phyloP scores from a whole-genome alignment of 2,329 filamentous ascomycete species.

The Paecilomyces niveus region DNA sequence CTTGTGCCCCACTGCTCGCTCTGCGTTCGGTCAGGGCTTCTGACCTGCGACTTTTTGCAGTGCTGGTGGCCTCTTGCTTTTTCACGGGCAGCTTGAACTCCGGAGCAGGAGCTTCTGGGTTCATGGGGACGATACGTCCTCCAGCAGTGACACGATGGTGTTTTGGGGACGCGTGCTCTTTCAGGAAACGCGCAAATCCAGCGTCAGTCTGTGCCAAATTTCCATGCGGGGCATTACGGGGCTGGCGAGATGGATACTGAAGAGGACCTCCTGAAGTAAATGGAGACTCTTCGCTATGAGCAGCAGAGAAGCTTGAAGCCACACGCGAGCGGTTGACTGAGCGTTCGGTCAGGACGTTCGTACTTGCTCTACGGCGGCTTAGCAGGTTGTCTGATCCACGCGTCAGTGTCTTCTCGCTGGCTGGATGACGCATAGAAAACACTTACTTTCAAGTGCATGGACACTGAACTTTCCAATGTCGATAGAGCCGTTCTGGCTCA shows the following conservation, averaged over 20 bases:
- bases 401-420: neutral
- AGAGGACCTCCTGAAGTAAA: constrained; percentile 9
- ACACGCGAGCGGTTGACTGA: constrained; percentile 17
- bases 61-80: constrained; percentile 8
- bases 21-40: neutral
- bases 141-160: constrained; percentile 44
- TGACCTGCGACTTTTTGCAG: constrained; percentile 1
- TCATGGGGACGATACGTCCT: constrained; percentile 43
- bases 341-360: constrained; percentile 18
- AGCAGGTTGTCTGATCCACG: constrained; percentile 15
- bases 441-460: constrained; percentile 25
- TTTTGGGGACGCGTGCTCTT: constrained; percentile 41
- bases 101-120: constrained; percentile 25
- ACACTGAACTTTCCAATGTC: constrained; percentile 19
- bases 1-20: neutral
- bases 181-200: constrained; percentile 41
- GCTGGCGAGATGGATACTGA: constrained; percentile 21
- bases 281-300: constrained; percentile 10
- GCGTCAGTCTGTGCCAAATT: constrained; percentile 27
- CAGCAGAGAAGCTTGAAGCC: constrained; percentile 13
- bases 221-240: constrained; percentile 25
- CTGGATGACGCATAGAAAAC: neutral
- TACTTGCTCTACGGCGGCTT: constrained; percentile 12
- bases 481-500: constrained; percentile 21
- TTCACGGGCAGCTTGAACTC: constrained; percentile 24